Evolutionary conservation across 2,329 filamentous ascomycete species (phyloP).

Genomic region (Alternaria tenuissima): DNA sequence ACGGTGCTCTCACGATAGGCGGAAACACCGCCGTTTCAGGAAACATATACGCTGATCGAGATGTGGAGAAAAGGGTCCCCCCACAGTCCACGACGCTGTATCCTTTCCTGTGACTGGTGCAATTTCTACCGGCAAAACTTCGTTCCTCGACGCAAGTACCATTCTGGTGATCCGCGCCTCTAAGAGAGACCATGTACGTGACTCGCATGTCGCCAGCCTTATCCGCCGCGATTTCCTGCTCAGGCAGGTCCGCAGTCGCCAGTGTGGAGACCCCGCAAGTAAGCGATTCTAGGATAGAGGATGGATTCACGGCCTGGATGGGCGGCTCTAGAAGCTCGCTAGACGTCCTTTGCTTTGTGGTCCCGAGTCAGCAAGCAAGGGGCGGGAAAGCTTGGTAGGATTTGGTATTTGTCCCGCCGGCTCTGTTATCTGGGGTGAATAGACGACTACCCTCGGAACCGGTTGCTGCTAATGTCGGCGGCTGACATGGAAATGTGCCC

Average conservation of each 20-base stretch:
- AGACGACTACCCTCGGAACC: neutral
- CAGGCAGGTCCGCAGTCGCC: conserved; percentile 14
- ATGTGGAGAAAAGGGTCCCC: conserved; percentile 9
- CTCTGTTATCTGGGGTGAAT: conserved; percentile 8
- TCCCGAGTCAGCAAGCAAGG: conserved; percentile 30
- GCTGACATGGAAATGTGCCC: conserved; percentile 15
- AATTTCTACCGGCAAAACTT: conserved; percentile 13
- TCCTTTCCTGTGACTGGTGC: conserved; percentile 15
- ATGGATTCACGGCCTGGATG: conserved; percentile 18
- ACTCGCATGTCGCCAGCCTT: conserved; percentile 16
- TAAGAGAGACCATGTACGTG: conserved; percentile 1
- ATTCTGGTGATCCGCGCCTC: neutral
- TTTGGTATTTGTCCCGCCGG: conserved; percentile 3
- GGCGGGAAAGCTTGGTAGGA: conserved; percentile 16
- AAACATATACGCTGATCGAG: conserved; percentile 8
- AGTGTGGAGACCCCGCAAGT: conserved; percentile 20
- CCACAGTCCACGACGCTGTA: conserved; percentile 11
- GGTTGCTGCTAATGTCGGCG: conserved; percentile 11
- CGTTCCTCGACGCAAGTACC: conserved; percentile 3
- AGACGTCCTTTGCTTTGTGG: conserved; percentile 32
- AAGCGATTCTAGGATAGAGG: conserved; percentile 10
- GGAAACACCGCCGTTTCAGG: conserved; percentile 1
- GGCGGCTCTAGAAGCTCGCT: conserved; percentile 28
- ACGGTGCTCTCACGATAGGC: neutral
- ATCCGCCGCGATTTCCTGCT: conserved; percentile 15